Evolutionary conservation across 163 green algal genomes (phyloP).

Genomic region (Coccomyxa subellipsoidea): DNA sequence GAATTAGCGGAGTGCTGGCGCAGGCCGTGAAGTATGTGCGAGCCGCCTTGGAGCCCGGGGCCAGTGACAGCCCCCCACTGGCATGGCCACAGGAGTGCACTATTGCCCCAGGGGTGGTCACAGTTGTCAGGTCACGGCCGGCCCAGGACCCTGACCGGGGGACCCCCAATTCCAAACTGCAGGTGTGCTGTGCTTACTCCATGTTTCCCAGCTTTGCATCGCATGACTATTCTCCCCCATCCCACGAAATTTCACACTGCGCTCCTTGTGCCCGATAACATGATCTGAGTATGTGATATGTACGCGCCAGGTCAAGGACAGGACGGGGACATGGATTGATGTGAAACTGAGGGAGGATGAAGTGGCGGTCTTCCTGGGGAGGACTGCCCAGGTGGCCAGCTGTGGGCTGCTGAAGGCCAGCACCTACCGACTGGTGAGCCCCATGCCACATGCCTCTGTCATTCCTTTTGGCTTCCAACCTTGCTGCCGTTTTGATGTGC

Average conservation of each 20-base stretch:
- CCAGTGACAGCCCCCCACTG: background rate
- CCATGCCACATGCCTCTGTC: no score
- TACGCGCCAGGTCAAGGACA: background rate
- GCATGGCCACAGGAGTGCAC: background rate
- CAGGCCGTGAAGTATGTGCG: background rate
- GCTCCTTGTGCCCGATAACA: background rate
- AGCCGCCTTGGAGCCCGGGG: background rate
- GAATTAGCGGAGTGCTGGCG: no score
- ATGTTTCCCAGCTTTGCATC: background rate
- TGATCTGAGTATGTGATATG: background rate
- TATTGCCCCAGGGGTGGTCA: background rate
- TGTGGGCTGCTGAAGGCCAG: background rate
- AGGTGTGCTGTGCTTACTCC: background rate
- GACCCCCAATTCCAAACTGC: background rate
- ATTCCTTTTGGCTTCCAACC: no score
- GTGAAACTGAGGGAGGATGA: background rate
- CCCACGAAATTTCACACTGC: background rate
- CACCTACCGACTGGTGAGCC: background rate
- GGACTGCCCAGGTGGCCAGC: background rate
- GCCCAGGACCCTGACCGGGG: background rate
- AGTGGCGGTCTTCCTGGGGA: background rate
- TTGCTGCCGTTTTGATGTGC: no score
- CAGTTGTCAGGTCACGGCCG: background rate
- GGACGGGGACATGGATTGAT: background rate
- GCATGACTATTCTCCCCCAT: background rate